Evolutionary conservation across 768 basidiomycete species (phyloP).

Genomic region (Trametes sanguinea): DNA sequence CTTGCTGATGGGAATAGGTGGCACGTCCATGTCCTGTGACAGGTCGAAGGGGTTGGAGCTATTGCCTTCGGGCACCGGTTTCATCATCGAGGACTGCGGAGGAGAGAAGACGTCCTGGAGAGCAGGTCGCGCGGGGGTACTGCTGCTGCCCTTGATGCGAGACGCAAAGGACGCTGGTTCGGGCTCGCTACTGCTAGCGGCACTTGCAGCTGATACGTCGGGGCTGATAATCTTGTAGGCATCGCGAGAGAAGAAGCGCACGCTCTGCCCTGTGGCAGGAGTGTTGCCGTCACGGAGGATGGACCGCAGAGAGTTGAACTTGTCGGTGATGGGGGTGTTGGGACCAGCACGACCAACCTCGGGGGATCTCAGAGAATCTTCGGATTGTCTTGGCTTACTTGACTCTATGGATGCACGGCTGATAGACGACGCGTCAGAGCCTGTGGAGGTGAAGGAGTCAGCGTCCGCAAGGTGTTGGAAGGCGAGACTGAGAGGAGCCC

Average conservation of each 20-base stretch:
- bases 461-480: constrained; percentile 14
- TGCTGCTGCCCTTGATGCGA: constrained; percentile 30
- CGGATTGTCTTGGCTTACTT: constrained; percentile 24
- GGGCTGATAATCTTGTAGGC: constrained; percentile 66
- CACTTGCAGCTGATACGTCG: constrained; percentile 52
- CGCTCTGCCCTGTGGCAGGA: constrained; percentile 77
- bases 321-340: constrained; percentile 38
- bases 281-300: constrained; percentile 72
- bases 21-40: constrained; percentile 56
- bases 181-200: constrained; percentile 28
- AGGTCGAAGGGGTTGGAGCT: constrained; percentile 59
- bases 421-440: constrained; percentile 26
- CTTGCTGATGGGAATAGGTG: constrained; percentile 41
- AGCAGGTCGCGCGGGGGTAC: constrained; percentile 38
- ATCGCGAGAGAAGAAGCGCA: constrained; percentile 75
- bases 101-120: constrained; percentile 52
- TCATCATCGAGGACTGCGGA: constrained; percentile 34
- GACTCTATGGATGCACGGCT: constrained; percentile 34
- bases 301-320: constrained; percentile 61
- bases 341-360: constrained; percentile 32
- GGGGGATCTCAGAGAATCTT: constrained; percentile 31
- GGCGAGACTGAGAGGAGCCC: not conserved
- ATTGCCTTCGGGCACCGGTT: constrained; percentile 45
- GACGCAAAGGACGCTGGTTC: constrained; percentile 32
- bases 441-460: constrained; percentile 27